Base-by-base conservation (phyloP, 345 rosid genomes). In the Erodium maritimum region DNA sequence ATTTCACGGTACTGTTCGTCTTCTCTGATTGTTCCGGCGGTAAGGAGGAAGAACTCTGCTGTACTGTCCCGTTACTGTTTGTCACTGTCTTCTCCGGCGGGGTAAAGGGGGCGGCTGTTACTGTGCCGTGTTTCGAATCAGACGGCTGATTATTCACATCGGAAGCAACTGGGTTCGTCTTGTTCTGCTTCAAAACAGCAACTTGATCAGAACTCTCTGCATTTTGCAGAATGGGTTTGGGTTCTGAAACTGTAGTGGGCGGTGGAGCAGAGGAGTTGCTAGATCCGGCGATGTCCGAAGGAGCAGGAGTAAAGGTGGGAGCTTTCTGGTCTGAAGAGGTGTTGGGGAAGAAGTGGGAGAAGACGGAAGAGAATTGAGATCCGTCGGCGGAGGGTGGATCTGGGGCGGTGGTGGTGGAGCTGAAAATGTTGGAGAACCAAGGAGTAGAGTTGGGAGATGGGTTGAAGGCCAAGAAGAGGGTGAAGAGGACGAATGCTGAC, bases 371-470 rank as follows among this genome's bases (percentile, higher is more conserved):
- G 24, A 71, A 73, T 7, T 72, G 84, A 66, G 96, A 83, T 80
- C 88, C 61, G 20, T 90, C 64, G 56, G 54, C 71, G 19, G 74
- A 9, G 12, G 65, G 4, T 42, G 79, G n/a, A 0, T 73, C 1
- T 12, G 67, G 2, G 18, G 73, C 24, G 13, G 69, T 3, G 18
- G 73, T 21, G 13, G 69, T 3, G 20, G 73, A 8, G 23, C 51
- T 5, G 61, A 86, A 83, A 54, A 81, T 72, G 69, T 68, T 75
- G 68, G 77, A 45, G 58, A 83, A 77, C 80, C 67, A 78, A 6
- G 72, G 95, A 67, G 82, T 74, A 0, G 80, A 76, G 65, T 74
- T 73, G 0, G 87, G 61, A 68, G 93, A 81, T 57, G 95, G 91
- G 55, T 50, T 71, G 19, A 93, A 83, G 51, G 87, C 84, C 50